Percentiles rank a stretch among this genome's conserved stretches.
These are phyloP conservation scores for Kodamaea alishanica DNA, from an alignment of 1,139 yeast species.

Conservation along the genomic window DNA sequence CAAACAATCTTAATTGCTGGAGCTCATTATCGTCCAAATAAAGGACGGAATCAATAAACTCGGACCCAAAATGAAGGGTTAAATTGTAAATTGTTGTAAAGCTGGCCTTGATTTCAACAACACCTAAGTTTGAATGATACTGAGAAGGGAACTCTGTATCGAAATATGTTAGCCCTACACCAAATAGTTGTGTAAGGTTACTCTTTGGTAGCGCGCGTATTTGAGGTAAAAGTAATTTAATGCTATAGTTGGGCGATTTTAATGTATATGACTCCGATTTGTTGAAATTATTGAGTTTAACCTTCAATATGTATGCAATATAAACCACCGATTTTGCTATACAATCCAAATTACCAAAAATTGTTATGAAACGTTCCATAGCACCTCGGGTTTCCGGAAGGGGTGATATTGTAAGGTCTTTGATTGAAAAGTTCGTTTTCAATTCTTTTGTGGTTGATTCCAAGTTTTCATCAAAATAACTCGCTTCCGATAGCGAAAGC, in stretches of 20 bases:
- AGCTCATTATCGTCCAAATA: conserved; percentile 15
- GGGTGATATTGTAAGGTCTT: conserved; percentile 22
- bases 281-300: conserved; percentile 24
- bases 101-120: conserved; percentile 3
- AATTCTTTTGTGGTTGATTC: conserved; percentile 9
- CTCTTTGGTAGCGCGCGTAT: conserved; percentile 2
- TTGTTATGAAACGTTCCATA: conserved; percentile 26
- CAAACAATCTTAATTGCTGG: conserved; percentile 19
- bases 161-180: conserved; percentile 5
- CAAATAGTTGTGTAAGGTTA: conserved; percentile 1
- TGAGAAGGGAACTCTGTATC: conserved; percentile 5
- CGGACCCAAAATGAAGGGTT: conserved; percentile 3
- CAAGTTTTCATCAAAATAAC: conserved; percentile 18
- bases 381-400: conserved; percentile 16
- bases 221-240: conserved; percentile 6
- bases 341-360: conserved; percentile 24
- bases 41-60: conserved; percentile 4
- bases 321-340: conserved; percentile 24
- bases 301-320: conserved; percentile 21
- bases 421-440: conserved; percentile 18
- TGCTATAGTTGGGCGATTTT: conserved; percentile 27
- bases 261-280: conserved; percentile 23
- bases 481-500: conserved; percentile 27
- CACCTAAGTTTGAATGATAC: conserved; percentile 6
- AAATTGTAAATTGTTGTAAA: conserved; percentile 5